A percentile compares a stretch with the other conserved stretches of the same genome.
phyloP scores from a whole-genome alignment of 345 rosid genomes.

The Cardamine chenopodiifolia region DNA sequence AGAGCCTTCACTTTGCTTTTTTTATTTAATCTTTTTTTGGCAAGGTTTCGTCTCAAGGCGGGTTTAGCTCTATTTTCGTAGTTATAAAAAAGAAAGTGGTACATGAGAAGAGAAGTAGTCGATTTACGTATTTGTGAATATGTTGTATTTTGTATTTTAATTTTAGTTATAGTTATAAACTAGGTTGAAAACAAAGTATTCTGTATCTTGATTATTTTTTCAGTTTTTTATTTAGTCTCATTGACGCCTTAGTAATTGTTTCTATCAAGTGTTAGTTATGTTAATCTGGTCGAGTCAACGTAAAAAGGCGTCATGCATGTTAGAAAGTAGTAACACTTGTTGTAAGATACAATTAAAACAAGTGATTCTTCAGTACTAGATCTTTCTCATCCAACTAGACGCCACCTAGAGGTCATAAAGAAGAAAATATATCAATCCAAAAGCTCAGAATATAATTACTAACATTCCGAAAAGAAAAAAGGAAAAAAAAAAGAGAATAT shows the following conservation, averaged over 20 bases:
- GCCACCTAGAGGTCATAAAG: slow-evolving; percentile 31
- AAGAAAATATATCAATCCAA: slow-evolving; percentile 10
- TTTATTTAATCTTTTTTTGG: background rate
- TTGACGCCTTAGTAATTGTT: background rate
- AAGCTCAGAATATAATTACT: background rate
- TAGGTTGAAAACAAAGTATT: background rate
- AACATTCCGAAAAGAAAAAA: slow-evolving; percentile 15
- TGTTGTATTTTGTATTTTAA: background rate
- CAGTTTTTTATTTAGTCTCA: background rate
- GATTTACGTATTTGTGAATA: background rate
- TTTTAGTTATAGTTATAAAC: background rate
- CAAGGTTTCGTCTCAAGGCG: background rate
- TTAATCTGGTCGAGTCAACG: slow-evolving; percentile 19
- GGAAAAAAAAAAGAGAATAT: background rate
- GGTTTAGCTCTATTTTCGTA: background rate
- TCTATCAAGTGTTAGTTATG: background rate
- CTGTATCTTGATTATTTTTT: background rate
- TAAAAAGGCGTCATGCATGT: slow-evolving; percentile 40
- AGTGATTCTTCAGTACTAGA: slow-evolving; percentile 20
- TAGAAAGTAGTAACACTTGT: slow-evolving; percentile 34
- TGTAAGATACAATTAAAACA: slow-evolving; percentile 18
- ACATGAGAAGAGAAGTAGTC: background rate
- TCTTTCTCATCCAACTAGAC: slow-evolving; percentile 17
- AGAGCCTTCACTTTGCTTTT: background rate
- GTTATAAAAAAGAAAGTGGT: background rate